A percentile compares a stretch with the other conserved stretches of the same genome.
Conservation (phyloP, 306 rosid species). For the Sophora flavescens region DNA sequence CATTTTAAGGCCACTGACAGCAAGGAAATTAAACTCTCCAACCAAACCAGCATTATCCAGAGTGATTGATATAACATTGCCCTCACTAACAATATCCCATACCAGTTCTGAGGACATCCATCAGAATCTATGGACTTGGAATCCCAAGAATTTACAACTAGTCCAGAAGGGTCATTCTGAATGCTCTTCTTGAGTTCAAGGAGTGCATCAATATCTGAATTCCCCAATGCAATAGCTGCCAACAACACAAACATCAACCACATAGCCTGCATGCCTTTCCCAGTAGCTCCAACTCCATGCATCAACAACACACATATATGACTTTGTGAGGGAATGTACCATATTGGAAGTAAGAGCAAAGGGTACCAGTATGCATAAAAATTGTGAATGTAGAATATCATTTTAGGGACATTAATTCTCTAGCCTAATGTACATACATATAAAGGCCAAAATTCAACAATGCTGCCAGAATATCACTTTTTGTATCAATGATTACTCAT, state of each 20-base stretch:
- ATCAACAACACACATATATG: conserved; percentile 32
- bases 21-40: conserved; percentile 67
- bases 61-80: conserved; percentile 65
- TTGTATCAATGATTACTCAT: conserved; percentile 12
- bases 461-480: conserved; percentile 15
- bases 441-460: conserved; percentile 32
- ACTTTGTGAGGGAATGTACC: neutral
- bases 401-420: neutral
- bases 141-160: conserved; percentile 73
- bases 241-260: conserved; percentile 58
- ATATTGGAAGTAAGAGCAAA: conserved; percentile 34
- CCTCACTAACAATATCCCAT: conserved; percentile 63
- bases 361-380: neutral
- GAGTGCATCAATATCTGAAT: conserved; percentile 71
- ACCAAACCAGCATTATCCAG: conserved; percentile 68
- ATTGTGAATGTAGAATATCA: neutral
- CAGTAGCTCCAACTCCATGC: conserved; percentile 48
- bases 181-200: conserved; percentile 73
- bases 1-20: conserved; percentile 65
- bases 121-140: conserved; percentile 67
- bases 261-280: conserved; percentile 72
- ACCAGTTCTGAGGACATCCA: conserved; percentile 81
- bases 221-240: conserved; percentile 58
- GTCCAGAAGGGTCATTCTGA: conserved; percentile 65
- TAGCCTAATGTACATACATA: conserved; percentile 20